Percentiles rank a stretch among this genome's conserved stretches.
Evolutionary conservation across 352 stramenopile genomes (phyloP).

Genomic region (Globisporangium carolinianum): DNA sequence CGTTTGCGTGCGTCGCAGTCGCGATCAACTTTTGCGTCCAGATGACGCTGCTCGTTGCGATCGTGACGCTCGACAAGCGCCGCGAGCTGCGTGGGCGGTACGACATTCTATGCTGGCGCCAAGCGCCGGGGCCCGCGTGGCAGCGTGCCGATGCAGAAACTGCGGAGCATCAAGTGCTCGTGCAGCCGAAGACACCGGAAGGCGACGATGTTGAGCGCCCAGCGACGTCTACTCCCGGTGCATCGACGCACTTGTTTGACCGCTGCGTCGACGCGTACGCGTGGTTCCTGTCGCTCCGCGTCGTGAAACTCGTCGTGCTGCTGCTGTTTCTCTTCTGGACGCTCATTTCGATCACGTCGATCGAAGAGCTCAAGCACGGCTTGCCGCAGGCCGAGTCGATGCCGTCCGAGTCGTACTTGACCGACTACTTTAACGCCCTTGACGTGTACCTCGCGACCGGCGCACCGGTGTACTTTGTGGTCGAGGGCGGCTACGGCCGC

Average conservation of each 20-base stretch:
- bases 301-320: conserved; percentile 54
- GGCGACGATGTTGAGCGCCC: neutral
- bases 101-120: conserved; percentile 46
- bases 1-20: conserved; percentile 36
- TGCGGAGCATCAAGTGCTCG: conserved; percentile 4
- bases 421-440: conserved; percentile 40
- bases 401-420: conserved; percentile 50
- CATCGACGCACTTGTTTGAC: conserved; percentile 28
- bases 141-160: neutral
- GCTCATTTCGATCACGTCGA: conserved; percentile 41
- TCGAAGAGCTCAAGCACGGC: conserved; percentile 46
- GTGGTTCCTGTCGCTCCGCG: conserved; percentile 27
- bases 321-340: conserved; percentile 39
- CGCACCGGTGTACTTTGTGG: conserved; percentile 53
- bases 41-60: conserved; percentile 59
- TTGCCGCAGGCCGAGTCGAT: conserved; percentile 45
- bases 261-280: conserved; percentile 32
- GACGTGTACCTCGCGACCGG: conserved; percentile 39
- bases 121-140: conserved; percentile 6
- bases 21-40: conserved; percentile 48
- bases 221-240: neutral
- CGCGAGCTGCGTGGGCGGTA: conserved; percentile 50
- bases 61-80: conserved; percentile 62
- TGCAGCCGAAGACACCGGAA: conserved; percentile 23
- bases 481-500: conserved; percentile 47